phyloP scores from a whole-genome alignment of 2,329 filamentous ascomycete species.

The Verticillium nonalfalfae region DNA sequence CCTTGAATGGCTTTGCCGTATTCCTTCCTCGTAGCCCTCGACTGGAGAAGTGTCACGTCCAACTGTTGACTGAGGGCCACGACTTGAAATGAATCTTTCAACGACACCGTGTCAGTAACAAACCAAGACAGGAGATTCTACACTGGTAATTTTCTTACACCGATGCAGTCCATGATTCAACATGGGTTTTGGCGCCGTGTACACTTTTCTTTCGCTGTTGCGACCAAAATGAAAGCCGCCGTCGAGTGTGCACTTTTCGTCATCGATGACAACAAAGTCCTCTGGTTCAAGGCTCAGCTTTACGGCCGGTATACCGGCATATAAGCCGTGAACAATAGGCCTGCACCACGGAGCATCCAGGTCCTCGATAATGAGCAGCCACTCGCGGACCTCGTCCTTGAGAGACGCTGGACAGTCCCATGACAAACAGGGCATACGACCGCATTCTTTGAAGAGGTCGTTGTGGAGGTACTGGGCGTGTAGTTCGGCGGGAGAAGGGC shows the following conservation, averaged over 20 bases:
- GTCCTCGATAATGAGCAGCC: slow-evolving; percentile 39
- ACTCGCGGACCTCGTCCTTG: slow-evolving; percentile 28
- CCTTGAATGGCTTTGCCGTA: slow-evolving; percentile 34
- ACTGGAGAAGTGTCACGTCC: slow-evolving; percentile 25
- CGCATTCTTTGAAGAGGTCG: slow-evolving; percentile 17
- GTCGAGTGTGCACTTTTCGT: slow-evolving; percentile 21
- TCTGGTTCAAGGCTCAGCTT: slow-evolving; percentile 23
- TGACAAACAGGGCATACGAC: slow-evolving; percentile 30
- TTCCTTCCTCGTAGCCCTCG: slow-evolving; percentile 32
- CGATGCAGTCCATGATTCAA: slow-evolving; percentile 44
- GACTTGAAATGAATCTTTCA: slow-evolving; percentile 39
- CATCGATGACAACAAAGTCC: slow-evolving; percentile 29
- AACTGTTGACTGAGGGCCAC: slow-evolving; percentile 38
- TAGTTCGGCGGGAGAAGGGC: slow-evolving; percentile 26
- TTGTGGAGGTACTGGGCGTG: slow-evolving; percentile 28
- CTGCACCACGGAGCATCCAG: slow-evolving; percentile 37
- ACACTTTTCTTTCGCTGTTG: slow-evolving; percentile 31
- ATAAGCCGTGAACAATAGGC: slow-evolving; percentile 41
- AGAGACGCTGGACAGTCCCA: slow-evolving; percentile 28
- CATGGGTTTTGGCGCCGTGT: slow-evolving; percentile 37
- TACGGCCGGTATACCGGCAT: slow-evolving; percentile 28
- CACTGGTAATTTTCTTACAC: slow-evolving; percentile 24
- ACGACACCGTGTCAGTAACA: background rate
- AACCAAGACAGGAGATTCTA: background rate
- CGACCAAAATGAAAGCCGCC: slow-evolving; percentile 41